Percentiles rank a stretch among this genome's conserved stretches.
phyloP scores from a whole-genome alignment of 2,329 filamentous ascomycete species.

The Scytalidium sp. region DNA sequence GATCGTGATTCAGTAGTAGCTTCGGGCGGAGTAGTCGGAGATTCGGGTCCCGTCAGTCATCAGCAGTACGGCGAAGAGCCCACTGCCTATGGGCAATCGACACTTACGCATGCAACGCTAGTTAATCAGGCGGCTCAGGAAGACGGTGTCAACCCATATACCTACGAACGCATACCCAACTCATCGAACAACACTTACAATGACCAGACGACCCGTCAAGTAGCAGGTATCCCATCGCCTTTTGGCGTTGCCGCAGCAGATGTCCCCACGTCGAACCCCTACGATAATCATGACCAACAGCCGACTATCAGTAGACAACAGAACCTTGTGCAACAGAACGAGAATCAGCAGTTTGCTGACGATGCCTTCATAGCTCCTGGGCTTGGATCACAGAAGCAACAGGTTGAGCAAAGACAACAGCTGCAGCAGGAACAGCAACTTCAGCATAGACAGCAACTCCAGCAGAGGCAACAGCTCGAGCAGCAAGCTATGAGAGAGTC shows the following conservation, averaged over 20 bases:
- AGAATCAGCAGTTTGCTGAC: constrained; percentile 7
- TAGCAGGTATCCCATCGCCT: constrained; percentile 10
- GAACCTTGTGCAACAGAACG: constrained; percentile 7
- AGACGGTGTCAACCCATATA: constrained; percentile 58
- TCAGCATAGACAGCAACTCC: too few species aligned
- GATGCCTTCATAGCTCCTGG: neutral
- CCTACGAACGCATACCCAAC: constrained; percentile 26
- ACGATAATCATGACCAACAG: constrained; percentile 11
- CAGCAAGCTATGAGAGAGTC: constrained; percentile 16
- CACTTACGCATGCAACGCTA: constrained; percentile 44
- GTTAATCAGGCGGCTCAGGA: constrained; percentile 48
- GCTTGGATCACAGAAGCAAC: neutral
- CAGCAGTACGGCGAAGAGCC: constrained; percentile 24
- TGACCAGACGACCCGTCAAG: neutral
- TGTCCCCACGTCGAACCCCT: constrained; percentile 14
- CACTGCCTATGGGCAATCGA: constrained; percentile 40
- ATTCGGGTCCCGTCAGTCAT: constrained; percentile 15
- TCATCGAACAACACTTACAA: neutral
- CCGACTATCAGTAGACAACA: neutral
- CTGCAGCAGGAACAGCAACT: too few species aligned
- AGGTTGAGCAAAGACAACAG: constrained; percentile 10
- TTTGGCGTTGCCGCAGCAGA: constrained; percentile 17
- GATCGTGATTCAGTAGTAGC: constrained; percentile 61
- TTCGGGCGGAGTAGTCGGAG: constrained; percentile 27
- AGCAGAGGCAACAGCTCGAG: constrained; percentile 4